Base-by-base conservation (phyloP, 345 rosid genomes). In the Salix suchowensis region DNA sequence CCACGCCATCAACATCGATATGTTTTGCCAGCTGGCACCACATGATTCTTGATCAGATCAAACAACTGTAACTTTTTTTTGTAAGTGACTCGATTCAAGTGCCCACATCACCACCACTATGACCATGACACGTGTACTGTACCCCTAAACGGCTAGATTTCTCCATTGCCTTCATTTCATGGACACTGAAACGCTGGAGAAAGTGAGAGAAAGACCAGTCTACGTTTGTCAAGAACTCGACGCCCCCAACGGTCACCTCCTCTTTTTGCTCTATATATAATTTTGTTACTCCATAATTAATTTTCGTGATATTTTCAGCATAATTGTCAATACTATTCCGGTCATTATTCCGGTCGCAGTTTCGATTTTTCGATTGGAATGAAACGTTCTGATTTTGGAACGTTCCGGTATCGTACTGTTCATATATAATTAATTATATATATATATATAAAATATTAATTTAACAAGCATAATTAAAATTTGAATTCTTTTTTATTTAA, bases 11-110 rank as follows among this genome's bases (percentile, higher is more conserved):
- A 34, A 65, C 68, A 15, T 21, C n/a, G 75, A 80, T 72, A 15
- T 2, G n/a, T 68, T 8, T 28, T 55, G 82, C 78, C 78, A 82
- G 84, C 81, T 84, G 90, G 74, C 18, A 16, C 78, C 88, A 72
- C 80, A 83, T 77, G 85, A 76, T 72, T n/a, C 64, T 44, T 66
- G 73, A 67, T 72, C 2, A 16, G 23, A 40, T n/a, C 4, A 6
- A 7, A 66, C 39, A 16, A 16, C 32, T 5, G 1, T 4, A 4
- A 0, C 7, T 34, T 34, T 34, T 34, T 34, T 5, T 34, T 34
- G 37, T 4, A 34, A 34, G 37, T 5, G 37, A 34, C 58, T 6
- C 9, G n/a, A 18, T 52, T 52, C 58, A 19, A 2, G 19, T 58
- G 62, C 6, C 23, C 60, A 7, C 21, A 52, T 21, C 10, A 19